Evolutionary conservation across 441 rosid species (phyloP).

Genomic region (Gossypium schwendimanii): DNA sequence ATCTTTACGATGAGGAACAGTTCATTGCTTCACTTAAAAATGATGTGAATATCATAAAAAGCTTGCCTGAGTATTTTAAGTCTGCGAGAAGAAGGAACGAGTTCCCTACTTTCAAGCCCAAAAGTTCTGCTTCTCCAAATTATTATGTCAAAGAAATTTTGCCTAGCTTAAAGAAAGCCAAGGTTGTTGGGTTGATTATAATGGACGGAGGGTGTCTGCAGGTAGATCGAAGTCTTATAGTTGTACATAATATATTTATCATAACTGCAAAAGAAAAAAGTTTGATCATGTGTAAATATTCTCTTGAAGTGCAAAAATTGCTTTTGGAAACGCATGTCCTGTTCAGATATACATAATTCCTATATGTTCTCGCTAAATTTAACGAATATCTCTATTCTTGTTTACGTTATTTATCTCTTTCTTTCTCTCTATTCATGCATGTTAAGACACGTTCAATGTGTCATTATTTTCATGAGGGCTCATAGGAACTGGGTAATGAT

Average conservation of each 20-base stretch:
- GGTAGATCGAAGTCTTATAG: conserved; percentile 37
- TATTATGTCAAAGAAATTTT: conserved; percentile 72
- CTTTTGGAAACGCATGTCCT: neutral
- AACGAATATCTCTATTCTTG: neutral
- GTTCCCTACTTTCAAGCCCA: conserved; percentile 72
- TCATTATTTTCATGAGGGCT: neutral
- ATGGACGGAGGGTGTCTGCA: conserved; percentile 87
- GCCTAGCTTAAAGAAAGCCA: conserved; percentile 63
- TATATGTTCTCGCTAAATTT: neutral
- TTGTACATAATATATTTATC: conserved; percentile 6
- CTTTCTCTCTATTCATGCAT: neutral
- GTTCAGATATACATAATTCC: neutral
- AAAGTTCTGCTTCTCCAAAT: conserved; percentile 62
- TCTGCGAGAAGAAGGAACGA: conserved; percentile 74
- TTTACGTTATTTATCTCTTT: neutral
- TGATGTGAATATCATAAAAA: conserved; percentile 62
- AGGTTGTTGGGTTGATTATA: conserved; percentile 67
- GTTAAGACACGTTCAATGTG: neutral
- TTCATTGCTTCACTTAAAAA: conserved; percentile 81
- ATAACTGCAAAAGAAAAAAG: neutral
- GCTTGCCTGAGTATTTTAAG: conserved; percentile 73
- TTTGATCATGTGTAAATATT: conserved; percentile 11
- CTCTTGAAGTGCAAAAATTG: neutral
- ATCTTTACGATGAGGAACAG: conserved; percentile 84
- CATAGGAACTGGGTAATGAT: neutral